Percentiles rank a stretch among this genome's conserved stretches.
Evolutionary conservation across 371 early-diverging fungal genomes (phyloP).

Genomic region (Mucor velutinosus): DNA sequence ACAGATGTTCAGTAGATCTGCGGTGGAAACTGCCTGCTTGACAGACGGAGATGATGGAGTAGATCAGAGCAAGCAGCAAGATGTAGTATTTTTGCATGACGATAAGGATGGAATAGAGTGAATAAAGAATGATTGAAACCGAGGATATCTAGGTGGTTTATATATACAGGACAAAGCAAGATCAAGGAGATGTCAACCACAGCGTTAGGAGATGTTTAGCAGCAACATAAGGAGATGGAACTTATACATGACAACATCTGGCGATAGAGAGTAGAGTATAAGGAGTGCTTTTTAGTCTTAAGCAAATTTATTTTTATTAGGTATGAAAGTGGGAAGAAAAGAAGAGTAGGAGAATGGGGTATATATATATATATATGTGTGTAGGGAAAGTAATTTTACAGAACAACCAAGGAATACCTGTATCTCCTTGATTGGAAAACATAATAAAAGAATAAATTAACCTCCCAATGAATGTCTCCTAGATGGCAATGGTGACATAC

Average conservation of each 20-base stretch:
- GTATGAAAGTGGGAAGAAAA: no score
- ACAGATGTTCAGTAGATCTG: background rate
- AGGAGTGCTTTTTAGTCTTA: background rate
- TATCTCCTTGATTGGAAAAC: background rate
- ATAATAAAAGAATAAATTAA: background rate
- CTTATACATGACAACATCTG: background rate
- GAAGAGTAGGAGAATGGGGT: background rate
- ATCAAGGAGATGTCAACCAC: background rate
- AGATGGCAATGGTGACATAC: slow-evolving; percentile 2
- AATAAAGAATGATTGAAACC: background rate
- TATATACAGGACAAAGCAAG: background rate
- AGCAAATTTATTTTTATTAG: background rate
- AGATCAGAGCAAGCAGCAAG: background rate
- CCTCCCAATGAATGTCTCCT: slow-evolving; percentile 24
- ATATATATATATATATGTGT: slow-evolving; percentile 1
- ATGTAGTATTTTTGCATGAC: background rate
- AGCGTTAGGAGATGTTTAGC: background rate
- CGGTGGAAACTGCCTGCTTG: slow-evolving; percentile 18
- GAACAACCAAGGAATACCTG: slow-evolving; percentile 7
- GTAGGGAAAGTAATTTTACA: background rate
- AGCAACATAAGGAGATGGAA: background rate
- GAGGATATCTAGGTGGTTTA: background rate
- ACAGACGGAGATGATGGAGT: background rate
- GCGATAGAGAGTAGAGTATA: background rate
- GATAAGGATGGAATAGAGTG: background rate